Evolutionary conservation across 2,329 filamentous ascomycete genomes (phyloP).

Genomic region (Colletotrichum euphorbiae): DNA sequence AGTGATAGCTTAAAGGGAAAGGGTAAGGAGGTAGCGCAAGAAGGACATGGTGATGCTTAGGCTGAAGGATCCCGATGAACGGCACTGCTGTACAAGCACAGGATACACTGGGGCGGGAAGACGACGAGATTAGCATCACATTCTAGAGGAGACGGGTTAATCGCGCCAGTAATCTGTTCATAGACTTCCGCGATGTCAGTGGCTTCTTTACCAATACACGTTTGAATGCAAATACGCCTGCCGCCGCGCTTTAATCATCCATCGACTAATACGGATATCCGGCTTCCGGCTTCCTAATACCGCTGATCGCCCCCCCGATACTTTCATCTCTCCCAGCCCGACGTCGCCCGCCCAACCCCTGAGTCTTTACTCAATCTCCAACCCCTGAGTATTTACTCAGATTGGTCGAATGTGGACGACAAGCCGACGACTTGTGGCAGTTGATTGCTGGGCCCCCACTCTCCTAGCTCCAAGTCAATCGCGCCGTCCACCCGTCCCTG

Average conservation of each 20-base stretch:
- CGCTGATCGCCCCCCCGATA: constrained; percentile 1
- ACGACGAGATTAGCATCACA: not conserved
- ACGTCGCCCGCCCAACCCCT: not conserved
- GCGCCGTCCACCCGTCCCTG: not conserved
- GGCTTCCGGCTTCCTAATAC: not conserved
- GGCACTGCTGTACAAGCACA: constrained; percentile 18
- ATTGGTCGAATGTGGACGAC: not conserved
- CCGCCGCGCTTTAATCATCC: not conserved
- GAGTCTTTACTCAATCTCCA: not conserved
- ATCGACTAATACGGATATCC: not conserved
- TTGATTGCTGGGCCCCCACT: constrained; percentile 1
- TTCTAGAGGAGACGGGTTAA: constrained; percentile 13
- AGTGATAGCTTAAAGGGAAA: constrained; percentile 33
- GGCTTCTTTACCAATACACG: constrained; percentile 6
- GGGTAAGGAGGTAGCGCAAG: constrained; percentile 31
- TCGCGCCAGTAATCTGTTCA: constrained; percentile 21
- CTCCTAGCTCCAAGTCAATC: not conserved
- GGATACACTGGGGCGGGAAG: constrained; percentile 2
- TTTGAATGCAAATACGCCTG: not conserved
- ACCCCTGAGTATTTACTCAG: not conserved
- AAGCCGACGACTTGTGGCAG: not conserved
- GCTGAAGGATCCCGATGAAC: not conserved
- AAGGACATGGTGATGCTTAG: constrained; percentile 31
- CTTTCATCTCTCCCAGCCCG: too few relatives aligned
- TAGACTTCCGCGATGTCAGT: constrained; percentile 25